Conservation (phyloP, 2,329 filamentous ascomycete genomes). For the Neocatenulostroma microsporum region DNA sequence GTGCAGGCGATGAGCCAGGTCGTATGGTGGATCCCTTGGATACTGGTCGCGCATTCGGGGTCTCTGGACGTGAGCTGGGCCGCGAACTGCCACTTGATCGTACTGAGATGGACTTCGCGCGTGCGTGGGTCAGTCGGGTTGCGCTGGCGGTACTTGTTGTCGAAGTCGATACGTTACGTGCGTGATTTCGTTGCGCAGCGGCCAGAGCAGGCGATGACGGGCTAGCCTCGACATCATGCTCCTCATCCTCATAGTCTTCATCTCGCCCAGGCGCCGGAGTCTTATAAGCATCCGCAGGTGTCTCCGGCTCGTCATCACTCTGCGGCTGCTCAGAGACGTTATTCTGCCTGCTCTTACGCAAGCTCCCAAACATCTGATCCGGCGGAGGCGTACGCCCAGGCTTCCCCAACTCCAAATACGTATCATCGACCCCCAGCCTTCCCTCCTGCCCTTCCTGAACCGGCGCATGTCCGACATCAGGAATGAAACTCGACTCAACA, state of each 20-base stretch:
- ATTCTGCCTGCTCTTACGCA: conserved; percentile 5
- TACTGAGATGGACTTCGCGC: conserved; percentile 1
- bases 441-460: conserved; percentile 17
- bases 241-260: conserved; percentile 5
- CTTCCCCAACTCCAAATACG: conserved; percentile 32
- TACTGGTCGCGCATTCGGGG: conserved; percentile 8
- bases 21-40: conserved; percentile 17
- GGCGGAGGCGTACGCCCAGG: conserved; percentile 12
- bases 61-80: conserved; percentile 5
- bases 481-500: conserved; percentile 56
- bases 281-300: conserved; percentile 37
- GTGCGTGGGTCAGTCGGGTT: conserved; percentile 1
- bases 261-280: conserved; percentile 31
- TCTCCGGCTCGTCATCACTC: conserved; percentile 17
- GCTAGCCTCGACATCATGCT: conserved; percentile 17
- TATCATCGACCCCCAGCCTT: conserved; percentile 36
- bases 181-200: conserved; percentile 29
- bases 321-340: background rate
- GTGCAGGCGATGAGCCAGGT: conserved; percentile 11
- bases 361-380: conserved; percentile 11
- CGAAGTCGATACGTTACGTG: conserved; percentile 11
- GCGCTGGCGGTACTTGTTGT: too few relatives aligned
- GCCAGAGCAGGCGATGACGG: conserved; percentile 39
- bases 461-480: conserved; percentile 40
- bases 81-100: conserved; percentile 2